Percentiles rank a stretch among this genome's conserved stretches.
Conservation (phyloP, 2,329 filamentous ascomycete genomes). For the Fusarium sororula region DNA sequence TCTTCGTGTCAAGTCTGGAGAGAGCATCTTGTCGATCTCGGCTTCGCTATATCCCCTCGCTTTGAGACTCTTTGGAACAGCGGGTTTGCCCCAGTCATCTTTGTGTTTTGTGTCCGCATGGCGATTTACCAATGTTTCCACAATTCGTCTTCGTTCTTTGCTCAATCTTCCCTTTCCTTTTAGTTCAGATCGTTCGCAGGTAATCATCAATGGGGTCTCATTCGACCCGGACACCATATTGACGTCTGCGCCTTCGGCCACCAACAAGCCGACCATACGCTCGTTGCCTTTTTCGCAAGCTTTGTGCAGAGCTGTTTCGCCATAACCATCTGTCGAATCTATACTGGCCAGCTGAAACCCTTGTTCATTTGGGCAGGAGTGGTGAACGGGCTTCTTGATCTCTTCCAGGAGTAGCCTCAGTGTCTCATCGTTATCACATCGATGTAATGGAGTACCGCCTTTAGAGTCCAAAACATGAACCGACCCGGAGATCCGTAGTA, state of each 20-base stretch:
- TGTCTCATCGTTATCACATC: not conserved
- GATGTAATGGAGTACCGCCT: constrained; percentile 10
- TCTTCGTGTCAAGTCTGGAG: not conserved
- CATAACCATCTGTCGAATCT: constrained; percentile 7
- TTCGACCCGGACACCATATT: not conserved
- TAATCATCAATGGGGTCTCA: constrained; percentile 6
- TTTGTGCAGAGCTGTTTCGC: constrained; percentile 10
- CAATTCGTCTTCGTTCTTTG: not conserved
- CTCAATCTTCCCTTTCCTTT: not conserved
- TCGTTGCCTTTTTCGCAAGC: constrained; percentile 13
- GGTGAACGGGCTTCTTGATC: constrained; percentile 14
- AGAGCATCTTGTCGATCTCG: constrained; percentile 8
- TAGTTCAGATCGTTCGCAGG: not conserved
- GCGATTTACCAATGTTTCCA: not conserved
- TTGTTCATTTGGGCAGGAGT: not conserved
- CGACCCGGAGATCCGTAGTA: not conserved
- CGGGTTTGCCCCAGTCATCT: not conserved
- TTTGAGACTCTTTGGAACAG: constrained; percentile 1
- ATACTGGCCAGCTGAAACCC: not conserved
- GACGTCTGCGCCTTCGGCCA: constrained; percentile 13
- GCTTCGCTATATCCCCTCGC: not conserved
- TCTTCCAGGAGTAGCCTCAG: constrained; percentile 1
- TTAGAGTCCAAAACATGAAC: constrained; percentile 4
- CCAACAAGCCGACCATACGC: not conserved
- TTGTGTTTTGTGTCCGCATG: not conserved